phyloP scores from a whole-genome alignment of 176 grass and related monocot species.

The sorghum (Sorghum bicolor) region DNA sequence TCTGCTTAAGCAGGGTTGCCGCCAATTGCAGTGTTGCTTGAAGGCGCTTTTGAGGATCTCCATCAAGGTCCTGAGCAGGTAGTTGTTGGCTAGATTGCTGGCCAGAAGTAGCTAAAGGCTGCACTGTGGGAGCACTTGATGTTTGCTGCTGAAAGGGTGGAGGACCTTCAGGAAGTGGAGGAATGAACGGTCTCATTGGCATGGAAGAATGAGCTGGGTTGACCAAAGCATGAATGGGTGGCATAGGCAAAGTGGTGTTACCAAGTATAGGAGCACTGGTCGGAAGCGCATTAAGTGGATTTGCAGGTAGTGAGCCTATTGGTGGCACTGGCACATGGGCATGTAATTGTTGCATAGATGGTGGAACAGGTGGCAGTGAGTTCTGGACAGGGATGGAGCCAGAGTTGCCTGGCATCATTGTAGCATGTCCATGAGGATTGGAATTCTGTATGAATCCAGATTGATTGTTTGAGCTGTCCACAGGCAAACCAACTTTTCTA shows the following conservation, averaged over 20 bases:
- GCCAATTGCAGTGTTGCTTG: slow-evolving; percentile 92
- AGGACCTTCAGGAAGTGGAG: slow-evolving; percentile 48
- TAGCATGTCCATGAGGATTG: slow-evolving; percentile 37
- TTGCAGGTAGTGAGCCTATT: slow-evolving; percentile 29
- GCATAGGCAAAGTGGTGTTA: slow-evolving; percentile 17
- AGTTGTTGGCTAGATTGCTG: slow-evolving; percentile 44
- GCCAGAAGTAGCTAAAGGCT: slow-evolving; percentile 26
- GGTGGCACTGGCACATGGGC: neutral
- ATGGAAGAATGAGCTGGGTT: slow-evolving; percentile 44
- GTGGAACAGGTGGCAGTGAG: slow-evolving; percentile 8
- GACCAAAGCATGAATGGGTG: slow-evolving; percentile 11
- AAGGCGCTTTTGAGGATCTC: slow-evolving; percentile 80
- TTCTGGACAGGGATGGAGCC: slow-evolving; percentile 30
- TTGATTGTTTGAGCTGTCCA: slow-evolving; percentile 40
- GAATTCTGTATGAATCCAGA: slow-evolving; percentile 33
- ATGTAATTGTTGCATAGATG: slow-evolving; percentile 26
- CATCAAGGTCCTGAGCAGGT: slow-evolving; percentile 43
- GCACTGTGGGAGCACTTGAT: slow-evolving; percentile 37
- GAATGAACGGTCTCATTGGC: slow-evolving; percentile 35
- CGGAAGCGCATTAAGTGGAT: slow-evolving; percentile 6
- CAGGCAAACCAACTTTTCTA: slow-evolving; percentile 36
- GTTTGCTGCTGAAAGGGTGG: slow-evolving; percentile 38
- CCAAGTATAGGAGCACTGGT: slow-evolving; percentile 32
- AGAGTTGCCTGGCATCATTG: slow-evolving; percentile 25
- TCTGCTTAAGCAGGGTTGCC: slow-evolving; percentile 82